Conservation (phyloP, 352 stramenopile species). For the Phytopythium montanum region DNA sequence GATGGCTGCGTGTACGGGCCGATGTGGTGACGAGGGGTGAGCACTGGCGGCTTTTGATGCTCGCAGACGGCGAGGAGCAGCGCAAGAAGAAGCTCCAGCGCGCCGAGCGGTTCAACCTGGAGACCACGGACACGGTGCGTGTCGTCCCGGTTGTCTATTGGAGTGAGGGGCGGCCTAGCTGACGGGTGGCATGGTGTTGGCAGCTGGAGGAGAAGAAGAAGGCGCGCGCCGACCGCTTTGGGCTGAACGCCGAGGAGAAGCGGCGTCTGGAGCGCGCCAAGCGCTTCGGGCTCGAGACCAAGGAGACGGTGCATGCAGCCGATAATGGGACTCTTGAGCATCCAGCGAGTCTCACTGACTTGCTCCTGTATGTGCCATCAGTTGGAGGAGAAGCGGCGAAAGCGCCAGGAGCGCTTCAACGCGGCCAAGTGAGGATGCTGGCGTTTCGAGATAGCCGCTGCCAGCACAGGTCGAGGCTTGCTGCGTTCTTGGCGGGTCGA, state of each 20-base stretch:
- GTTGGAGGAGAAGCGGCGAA: constrained; percentile 74
- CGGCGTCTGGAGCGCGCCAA: constrained; percentile 78
- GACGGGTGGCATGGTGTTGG: constrained; percentile 11
- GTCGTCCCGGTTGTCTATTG: too few relatives aligned
- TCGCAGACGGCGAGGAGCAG: constrained; percentile 36
- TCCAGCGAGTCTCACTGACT: too few relatives aligned
- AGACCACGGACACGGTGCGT: constrained; percentile 70
- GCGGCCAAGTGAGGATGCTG: constrained; percentile 16
- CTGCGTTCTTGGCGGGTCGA: too few relatives aligned
- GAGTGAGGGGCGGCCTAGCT: not conserved
- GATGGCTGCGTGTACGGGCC: not conserved
- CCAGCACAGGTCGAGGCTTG: too few relatives aligned
- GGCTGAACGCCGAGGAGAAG: constrained; percentile 78
- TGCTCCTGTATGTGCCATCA: constrained; percentile 14
- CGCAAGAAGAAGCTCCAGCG: constrained; percentile 69
- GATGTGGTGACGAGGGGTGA: not conserved
- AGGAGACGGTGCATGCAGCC: constrained; percentile 56
- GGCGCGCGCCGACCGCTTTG: constrained; percentile 75
- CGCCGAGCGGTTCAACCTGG: constrained; percentile 74
- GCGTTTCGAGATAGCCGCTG: constrained; percentile 11
- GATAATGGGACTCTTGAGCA: not conserved
- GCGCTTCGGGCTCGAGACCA: constrained; percentile 79
- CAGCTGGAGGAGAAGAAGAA: constrained; percentile 84
- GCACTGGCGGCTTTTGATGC: not conserved
- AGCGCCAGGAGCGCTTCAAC: constrained; percentile 67